phyloP scores from a whole-genome alignment of 2,329 filamentous ascomycete genomes.

The Fusarium udum region DNA sequence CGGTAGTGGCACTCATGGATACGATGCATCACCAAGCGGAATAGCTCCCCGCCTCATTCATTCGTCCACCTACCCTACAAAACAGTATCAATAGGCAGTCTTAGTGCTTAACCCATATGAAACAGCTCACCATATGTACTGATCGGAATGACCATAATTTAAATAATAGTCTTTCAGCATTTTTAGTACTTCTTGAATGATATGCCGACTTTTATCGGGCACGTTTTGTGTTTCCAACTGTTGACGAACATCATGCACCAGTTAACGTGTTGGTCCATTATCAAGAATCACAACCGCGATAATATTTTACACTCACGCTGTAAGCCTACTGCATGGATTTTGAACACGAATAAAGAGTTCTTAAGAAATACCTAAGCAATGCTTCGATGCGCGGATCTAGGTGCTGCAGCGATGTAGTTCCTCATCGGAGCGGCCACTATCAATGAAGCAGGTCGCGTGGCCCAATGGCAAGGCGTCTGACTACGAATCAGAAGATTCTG shows the following conservation, averaged over 20 bases:
- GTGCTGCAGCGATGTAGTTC: not conserved
- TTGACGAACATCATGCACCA: not conserved
- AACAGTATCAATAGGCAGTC: not conserved
- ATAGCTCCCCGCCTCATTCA: not conserved
- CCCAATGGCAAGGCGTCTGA: constrained; percentile 35
- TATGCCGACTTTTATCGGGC: too few species aligned
- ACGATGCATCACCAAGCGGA: too few species aligned
- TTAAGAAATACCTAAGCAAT: too few species aligned
- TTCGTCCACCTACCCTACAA: not conserved
- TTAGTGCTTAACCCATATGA: not conserved
- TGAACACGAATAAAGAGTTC: fast-evolving
- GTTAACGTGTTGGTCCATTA: fast-evolving
- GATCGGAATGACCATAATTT: not conserved
- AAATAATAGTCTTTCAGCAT: too few species aligned
- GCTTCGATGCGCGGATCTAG: fast-evolving
- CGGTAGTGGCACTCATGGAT: too few species aligned
- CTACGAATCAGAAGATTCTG: constrained; percentile 37
- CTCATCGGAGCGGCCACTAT: not conserved
- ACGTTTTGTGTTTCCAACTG: fast-evolving
- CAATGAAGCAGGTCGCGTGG: constrained; percentile 18
- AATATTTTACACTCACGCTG: fast-evolving
- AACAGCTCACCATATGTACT: not conserved
- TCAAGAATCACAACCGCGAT: fast-evolving
- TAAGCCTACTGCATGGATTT: fast-evolving
- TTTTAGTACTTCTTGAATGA: too few species aligned